phyloP scores from a whole-genome alignment of 2,329 filamentous ascomycete genomes.

The Coleophoma cylindrospora region DNA sequence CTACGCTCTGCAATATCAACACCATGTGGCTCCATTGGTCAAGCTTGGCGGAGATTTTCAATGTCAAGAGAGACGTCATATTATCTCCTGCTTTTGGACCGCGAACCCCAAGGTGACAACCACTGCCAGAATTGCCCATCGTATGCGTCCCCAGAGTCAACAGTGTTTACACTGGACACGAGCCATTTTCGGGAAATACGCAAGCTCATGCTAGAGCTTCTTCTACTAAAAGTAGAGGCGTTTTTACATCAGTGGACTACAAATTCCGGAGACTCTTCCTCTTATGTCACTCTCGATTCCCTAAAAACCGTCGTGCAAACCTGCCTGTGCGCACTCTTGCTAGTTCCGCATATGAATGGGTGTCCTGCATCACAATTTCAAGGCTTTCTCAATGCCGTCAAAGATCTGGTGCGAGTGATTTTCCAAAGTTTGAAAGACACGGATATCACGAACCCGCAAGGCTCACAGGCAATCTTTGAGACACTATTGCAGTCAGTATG shows the following conservation, averaged over 20 bases:
- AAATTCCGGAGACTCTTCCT: constrained; percentile 14
- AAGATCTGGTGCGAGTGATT: constrained; percentile 13
- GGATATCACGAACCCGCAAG: constrained; percentile 9
- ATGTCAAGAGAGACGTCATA: constrained; percentile 39
- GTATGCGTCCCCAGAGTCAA: constrained; percentile 3
- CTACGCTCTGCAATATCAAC: constrained; percentile 3
- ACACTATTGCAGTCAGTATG: constrained; percentile 21
- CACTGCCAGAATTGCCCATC: constrained; percentile 18
- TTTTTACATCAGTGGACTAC: constrained; percentile 20
- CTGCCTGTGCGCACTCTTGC: constrained; percentile 19
- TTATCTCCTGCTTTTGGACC: constrained; percentile 50
- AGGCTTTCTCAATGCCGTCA: constrained; percentile 11
- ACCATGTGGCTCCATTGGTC: constrained; percentile 21
- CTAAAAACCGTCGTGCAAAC: constrained; percentile 21
- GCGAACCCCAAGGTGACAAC: not conserved
- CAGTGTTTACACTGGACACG: constrained; percentile 15
- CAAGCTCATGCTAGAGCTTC: constrained; percentile 24
- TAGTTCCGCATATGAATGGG: constrained; percentile 18
- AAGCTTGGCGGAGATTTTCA: constrained; percentile 24
- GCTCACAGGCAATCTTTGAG: constrained; percentile 12
- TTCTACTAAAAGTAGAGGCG: constrained; percentile 20
- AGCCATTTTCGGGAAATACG: constrained; percentile 19
- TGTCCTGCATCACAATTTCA: constrained; percentile 9
- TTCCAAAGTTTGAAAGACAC: constrained; percentile 12
- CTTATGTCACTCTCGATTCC: constrained; percentile 19